phyloP scores from a whole-genome alignment of 176 grass and related monocot genomes.

The Echinochloa phyllopogon region DNA sequence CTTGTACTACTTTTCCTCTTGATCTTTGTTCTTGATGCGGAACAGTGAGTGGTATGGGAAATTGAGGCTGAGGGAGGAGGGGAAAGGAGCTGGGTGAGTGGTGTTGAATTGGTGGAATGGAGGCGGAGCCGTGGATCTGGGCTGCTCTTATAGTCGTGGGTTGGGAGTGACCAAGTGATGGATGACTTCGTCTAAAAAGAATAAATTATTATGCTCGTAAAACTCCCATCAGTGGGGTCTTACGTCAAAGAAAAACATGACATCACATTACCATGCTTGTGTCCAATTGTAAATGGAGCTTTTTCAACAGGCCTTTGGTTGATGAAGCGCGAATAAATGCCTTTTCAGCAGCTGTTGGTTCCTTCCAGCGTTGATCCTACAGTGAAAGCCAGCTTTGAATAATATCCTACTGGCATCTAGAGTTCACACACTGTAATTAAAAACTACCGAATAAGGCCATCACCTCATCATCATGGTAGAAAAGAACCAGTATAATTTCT shows the following conservation, averaged over 20 bases:
- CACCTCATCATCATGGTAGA: not conserved
- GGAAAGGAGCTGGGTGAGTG: not conserved
- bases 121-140: not conserved
- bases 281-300: not conserved
- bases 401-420: not conserved
- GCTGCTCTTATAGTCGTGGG: slow-evolving; percentile 20
- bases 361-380: not conserved
- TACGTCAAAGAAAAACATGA: not conserved
- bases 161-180: not conserved
- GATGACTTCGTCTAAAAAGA: not conserved
- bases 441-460: not conserved
- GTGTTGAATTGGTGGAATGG: not conserved
- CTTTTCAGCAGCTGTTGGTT: not conserved
- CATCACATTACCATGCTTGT: not conserved
- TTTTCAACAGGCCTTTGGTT: not conserved
- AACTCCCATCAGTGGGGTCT: not conserved
- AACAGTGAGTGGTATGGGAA: not conserved
- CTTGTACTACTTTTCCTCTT: not conserved
- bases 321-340: not conserved
- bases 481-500: not conserved
- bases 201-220: not conserved
- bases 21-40: slow-evolving; percentile 6
- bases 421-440: not conserved
- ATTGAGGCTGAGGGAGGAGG: no score
- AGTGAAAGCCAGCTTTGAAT: not conserved